Evolutionary conservation across 768 basidiomycete species (phyloP).

Genomic region (Pilatotrama ljubarskyi): DNA sequence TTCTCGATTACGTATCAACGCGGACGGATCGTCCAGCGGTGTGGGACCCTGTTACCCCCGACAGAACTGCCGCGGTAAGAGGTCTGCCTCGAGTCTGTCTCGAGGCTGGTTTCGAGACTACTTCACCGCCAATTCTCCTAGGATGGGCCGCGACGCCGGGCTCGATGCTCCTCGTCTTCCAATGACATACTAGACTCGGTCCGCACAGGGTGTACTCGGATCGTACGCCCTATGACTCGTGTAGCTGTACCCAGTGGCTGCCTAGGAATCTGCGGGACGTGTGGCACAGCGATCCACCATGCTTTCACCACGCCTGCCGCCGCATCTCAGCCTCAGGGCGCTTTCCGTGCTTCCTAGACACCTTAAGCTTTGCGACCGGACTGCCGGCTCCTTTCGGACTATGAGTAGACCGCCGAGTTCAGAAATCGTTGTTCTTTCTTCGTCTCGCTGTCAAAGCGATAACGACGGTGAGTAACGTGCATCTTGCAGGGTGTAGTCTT

Average conservation of each 20-base stretch:
- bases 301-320: slow-evolving; percentile 7
- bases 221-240: slow-evolving; percentile 10
- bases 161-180: not conserved
- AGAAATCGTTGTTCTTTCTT: not conserved
- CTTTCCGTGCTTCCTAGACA: not conserved
- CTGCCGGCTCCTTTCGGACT: slow-evolving; percentile 1
- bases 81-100: slow-evolving; percentile 8
- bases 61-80: slow-evolving; percentile 16
- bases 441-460: not conserved
- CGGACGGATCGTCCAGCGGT: not conserved
- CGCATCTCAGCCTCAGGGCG: slow-evolving; percentile 5
- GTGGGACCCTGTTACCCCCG: slow-evolving; percentile 3
- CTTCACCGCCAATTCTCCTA: slow-evolving; percentile 11
- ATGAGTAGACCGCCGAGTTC: not conserved
- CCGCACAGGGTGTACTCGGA: not conserved
- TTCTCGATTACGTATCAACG: slow-evolving; percentile 13
- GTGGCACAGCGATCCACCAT: slow-evolving; percentile 11
- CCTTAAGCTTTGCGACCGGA: slow-evolving; percentile 10
- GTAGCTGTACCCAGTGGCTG: not conserved
- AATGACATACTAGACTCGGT: not conserved
- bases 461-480: not conserved
- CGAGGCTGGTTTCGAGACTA: not conserved
- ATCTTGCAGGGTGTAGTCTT: too few species aligned
- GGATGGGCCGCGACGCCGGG: slow-evolving; percentile 9
- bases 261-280: not conserved